These are phyloP conservation scores for Amborella trichopoda DNA, from an alignment of 164 flowering plant genomes.

Conservation along the genomic window DNA sequence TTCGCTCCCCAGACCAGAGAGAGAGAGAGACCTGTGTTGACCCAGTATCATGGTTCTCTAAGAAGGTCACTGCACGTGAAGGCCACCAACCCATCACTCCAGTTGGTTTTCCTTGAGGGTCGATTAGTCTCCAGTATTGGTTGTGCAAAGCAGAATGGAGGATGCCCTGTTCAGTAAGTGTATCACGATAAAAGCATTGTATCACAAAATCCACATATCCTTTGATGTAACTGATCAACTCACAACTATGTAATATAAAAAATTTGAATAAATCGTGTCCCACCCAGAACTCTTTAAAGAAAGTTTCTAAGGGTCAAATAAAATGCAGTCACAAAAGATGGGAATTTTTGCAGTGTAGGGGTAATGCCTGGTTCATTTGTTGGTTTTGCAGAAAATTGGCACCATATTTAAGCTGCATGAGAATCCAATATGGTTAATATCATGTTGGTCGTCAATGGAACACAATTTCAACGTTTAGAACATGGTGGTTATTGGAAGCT, in stretches of 20 bases:
- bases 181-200: background rate
- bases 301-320: too few relatives aligned
- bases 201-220: background rate
- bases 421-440: too few relatives aligned
- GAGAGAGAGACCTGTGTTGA: slow-evolving; percentile 40
- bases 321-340: too few relatives aligned
- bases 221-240: background rate
- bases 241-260: too few relatives aligned
- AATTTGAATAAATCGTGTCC: background rate
- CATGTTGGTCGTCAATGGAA: too few relatives aligned
- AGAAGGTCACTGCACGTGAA: slow-evolving; percentile 58
- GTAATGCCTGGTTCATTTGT: too few relatives aligned
- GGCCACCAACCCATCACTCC: slow-evolving; percentile 72
- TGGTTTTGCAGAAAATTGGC: too few relatives aligned
- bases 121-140: slow-evolving; percentile 53
- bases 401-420: too few relatives aligned
- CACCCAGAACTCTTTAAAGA: background rate
- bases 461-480: too few relatives aligned
- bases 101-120: slow-evolving; percentile 53
- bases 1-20: too few relatives aligned
- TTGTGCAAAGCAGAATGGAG: slow-evolving; percentile 51
- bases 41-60: slow-evolving; percentile 64
- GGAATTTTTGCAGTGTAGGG: too few relatives aligned
- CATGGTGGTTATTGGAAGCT: too few relatives aligned
- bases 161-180: slow-evolving; percentile 29